Base-by-base conservation (phyloP, 768 basidiomycete genomes). In the Suillus cothurnatus region DNA sequence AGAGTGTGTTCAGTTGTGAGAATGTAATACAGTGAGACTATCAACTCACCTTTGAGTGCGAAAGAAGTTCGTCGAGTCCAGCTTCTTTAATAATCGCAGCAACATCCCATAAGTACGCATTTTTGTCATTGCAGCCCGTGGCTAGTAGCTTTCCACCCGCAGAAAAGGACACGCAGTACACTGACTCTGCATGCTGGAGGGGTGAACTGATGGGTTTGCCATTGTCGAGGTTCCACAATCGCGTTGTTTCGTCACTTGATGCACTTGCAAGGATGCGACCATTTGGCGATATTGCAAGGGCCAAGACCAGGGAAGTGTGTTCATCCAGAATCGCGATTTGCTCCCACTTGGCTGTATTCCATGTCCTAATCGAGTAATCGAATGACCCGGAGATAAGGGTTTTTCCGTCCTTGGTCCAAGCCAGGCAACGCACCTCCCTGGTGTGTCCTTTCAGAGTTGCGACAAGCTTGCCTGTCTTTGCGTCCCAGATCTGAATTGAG, bases 251-350 rank as follows among this genome's bases (percentile, higher is more conserved):
- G 56, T 69, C 69, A 1, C 0, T 0, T 11, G 69, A 70, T 6
- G 38, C 58, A 59, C 61, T 67, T 14, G 58, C 66, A n/a, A 70
- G 52, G 6, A 61, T 32, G 41, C 43, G 21, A 4, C 21, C 61
- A 47, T 23, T 61, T 0, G 61, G 45, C 0, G 61, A 61, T n/a
- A 45, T 45, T 14, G 61, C 43, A 32, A 61, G 2, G 61, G 63
- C 26, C 3, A 32, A 31, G 64, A 61, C 6, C 73, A 62, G 1
- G 43, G n/a, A 32, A n/a, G 17, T 17, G 28, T 52, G 50, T 4
- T 28, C 28, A 2, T 6, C 6, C 47, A 52, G 26, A 9, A 52
- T 17, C 2, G 50, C 28, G 8, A 4, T 17, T 9, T 52, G 50
- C 15, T 52, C 3, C 50, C 50, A 52, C 0, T 9, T 45, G 4